Conservation (phyloP, 2,329 filamentous ascomycete genomes). For the Fusarium odoratissimum region DNA sequence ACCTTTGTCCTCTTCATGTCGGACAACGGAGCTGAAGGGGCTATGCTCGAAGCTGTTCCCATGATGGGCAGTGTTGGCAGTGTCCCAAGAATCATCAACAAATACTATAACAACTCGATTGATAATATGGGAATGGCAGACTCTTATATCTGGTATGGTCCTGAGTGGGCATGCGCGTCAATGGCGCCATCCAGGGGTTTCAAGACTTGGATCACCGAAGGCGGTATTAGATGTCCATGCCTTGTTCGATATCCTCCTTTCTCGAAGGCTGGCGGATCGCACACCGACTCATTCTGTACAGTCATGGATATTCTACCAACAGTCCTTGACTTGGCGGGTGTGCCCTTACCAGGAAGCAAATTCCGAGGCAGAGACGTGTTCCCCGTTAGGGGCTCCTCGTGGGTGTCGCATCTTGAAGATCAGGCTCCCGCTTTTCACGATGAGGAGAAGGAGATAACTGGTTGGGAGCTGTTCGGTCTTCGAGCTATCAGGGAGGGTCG, state of each 20-base stretch:
- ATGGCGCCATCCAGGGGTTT: conserved; percentile 56
- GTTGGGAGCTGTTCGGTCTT: conserved; percentile 68
- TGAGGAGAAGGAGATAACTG: conserved; percentile 60
- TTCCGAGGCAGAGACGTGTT: conserved; percentile 61
- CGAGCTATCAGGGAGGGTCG: conserved; percentile 64
- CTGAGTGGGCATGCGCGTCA: conserved; percentile 61
- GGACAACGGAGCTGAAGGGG: conserved; percentile 6
- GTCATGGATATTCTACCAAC: conserved; percentile 64
- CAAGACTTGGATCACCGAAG: conserved; percentile 46
- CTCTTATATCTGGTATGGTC: conserved; percentile 71
- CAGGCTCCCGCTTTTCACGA: conserved; percentile 56
- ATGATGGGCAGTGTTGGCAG: conserved; percentile 48
- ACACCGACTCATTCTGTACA: conserved; percentile 47
- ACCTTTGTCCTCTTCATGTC: conserved; percentile 14
- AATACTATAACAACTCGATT: conserved; percentile 61
- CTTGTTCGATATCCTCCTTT: conserved; percentile 47
- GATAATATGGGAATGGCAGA: conserved; percentile 68
- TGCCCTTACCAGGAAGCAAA: conserved; percentile 50
- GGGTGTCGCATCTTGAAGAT: conserved; percentile 26
- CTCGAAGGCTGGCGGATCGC: conserved; percentile 48
- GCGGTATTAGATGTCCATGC: conserved; percentile 34
- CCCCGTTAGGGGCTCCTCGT: conserved; percentile 57
- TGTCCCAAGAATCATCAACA: conserved; percentile 34
- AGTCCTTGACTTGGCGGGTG: conserved; percentile 58
- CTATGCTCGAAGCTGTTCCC: conserved; percentile 63